Evolutionary conservation across 2,329 filamentous ascomycete genomes (phyloP).

Genomic region (Zymoseptoria crescenta): DNA sequence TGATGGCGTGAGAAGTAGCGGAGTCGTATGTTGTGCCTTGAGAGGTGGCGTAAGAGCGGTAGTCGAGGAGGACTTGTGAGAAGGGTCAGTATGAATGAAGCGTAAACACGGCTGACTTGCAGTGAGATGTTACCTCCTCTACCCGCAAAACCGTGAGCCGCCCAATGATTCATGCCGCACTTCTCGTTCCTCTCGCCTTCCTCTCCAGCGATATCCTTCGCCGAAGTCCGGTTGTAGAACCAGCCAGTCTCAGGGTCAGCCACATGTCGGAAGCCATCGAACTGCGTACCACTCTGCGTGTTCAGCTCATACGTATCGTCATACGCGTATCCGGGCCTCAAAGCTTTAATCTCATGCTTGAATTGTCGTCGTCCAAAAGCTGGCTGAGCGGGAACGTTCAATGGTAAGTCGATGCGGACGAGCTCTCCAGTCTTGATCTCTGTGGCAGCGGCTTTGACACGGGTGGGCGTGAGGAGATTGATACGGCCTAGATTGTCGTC

Average conservation of each 20-base stretch:
- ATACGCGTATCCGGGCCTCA: conserved; percentile 31
- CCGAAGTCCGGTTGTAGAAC: conserved; percentile 38
- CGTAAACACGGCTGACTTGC: no score
- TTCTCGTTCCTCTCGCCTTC: conserved; percentile 34
- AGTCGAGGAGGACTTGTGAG: conserved; percentile 35
- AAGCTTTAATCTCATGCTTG: conserved; percentile 46
- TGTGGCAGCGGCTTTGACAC: conserved; percentile 46
- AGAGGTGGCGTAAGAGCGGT: conserved; percentile 34
- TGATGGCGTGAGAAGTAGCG: conserved; percentile 36
- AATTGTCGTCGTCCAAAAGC: conserved; percentile 47
- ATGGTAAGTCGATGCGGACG: conserved; percentile 48
- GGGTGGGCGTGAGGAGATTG: conserved; percentile 49
- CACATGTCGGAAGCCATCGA: conserved; percentile 41
- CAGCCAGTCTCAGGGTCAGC: conserved; percentile 32
- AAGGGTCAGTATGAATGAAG: no score
- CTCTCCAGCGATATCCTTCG: conserved; percentile 34
- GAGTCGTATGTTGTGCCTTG: conserved; percentile 38
- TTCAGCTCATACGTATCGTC: conserved; percentile 39
- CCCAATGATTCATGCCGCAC: conserved; percentile 40
- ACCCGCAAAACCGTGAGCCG: conserved; percentile 38
- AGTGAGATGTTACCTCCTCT: conserved; percentile 33
- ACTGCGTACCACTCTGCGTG: conserved; percentile 39
- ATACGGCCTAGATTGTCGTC: conserved; percentile 48
- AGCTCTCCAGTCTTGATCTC: conserved; percentile 51
- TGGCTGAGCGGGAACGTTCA: conserved; percentile 46